Conservation (phyloP, 2,329 filamentous ascomycete species). For the Cladosporium sp. region DNA sequence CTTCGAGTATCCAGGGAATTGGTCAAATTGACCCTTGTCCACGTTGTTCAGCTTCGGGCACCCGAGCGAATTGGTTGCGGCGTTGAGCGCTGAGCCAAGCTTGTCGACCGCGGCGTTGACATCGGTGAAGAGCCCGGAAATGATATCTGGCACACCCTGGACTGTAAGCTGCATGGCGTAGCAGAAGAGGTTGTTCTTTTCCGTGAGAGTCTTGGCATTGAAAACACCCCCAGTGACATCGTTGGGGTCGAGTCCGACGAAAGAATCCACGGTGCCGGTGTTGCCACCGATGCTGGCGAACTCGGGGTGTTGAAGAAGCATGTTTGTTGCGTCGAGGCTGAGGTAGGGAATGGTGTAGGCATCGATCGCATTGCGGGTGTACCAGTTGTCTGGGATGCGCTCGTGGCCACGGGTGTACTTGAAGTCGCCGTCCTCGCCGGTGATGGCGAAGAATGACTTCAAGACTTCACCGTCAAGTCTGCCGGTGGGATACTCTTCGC, state of each 20-base stretch:
- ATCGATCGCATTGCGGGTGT: slow-evolving; percentile 20
- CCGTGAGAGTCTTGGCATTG: slow-evolving; percentile 28
- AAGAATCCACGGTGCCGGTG: slow-evolving; percentile 30
- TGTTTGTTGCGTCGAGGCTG: slow-evolving; percentile 19
- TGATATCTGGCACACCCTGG: slow-evolving; percentile 29
- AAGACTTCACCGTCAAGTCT: slow-evolving; percentile 19
- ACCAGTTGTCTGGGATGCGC: slow-evolving; percentile 30
- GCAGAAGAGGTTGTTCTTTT: slow-evolving; percentile 35
- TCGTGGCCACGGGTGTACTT: slow-evolving; percentile 23
- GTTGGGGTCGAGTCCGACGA: slow-evolving; percentile 31
- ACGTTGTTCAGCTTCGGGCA: slow-evolving; percentile 26
- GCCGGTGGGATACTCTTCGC: slow-evolving; percentile 21
- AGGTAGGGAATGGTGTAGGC: slow-evolving; percentile 32
- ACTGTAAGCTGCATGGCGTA: slow-evolving; percentile 33
- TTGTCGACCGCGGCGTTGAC: slow-evolving; percentile 15
- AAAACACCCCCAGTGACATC: slow-evolving; percentile 40
- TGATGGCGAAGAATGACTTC: slow-evolving; percentile 23
- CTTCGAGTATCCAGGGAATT: slow-evolving; percentile 26
- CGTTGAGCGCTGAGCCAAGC: slow-evolving; percentile 17
- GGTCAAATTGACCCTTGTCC: slow-evolving; percentile 24
- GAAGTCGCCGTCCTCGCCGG: slow-evolving; percentile 22
- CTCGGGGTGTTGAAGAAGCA: slow-evolving; percentile 27
- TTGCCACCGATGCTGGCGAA: slow-evolving; percentile 34
- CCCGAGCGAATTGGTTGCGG: slow-evolving; percentile 20
- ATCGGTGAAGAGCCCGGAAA: slow-evolving; percentile 12